A percentile compares a stretch with the other conserved stretches of the same genome.
These are phyloP conservation scores for Alternaria infectoria DNA, from an alignment of 2,329 filamentous ascomycete genomes.

Conservation along the genomic window DNA sequence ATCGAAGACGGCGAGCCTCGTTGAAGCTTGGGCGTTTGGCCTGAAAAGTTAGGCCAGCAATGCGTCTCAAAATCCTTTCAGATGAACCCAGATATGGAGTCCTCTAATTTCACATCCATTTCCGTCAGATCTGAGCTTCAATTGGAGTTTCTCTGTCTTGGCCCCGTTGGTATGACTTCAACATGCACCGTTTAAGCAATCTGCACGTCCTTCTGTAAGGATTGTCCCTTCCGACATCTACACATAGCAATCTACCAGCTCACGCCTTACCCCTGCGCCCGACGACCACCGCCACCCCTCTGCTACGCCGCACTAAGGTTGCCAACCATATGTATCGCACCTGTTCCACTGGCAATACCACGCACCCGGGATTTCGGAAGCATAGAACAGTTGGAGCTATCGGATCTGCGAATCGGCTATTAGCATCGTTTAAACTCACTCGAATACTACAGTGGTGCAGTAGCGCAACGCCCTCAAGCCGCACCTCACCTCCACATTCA, in stretches of 20 bases:
- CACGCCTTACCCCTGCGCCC: slow-evolving; percentile 28
- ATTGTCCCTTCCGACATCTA: slow-evolving; percentile 23
- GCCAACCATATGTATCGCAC: slow-evolving; percentile 31
- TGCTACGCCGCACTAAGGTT: slow-evolving; percentile 28
- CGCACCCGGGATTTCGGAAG: slow-evolving; percentile 24
- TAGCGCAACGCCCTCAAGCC: slow-evolving; percentile 38
- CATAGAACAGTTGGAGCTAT: slow-evolving; percentile 15
- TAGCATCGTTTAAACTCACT: slow-evolving; percentile 32
- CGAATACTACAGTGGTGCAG: slow-evolving; percentile 37
- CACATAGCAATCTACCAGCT: slow-evolving; percentile 26
- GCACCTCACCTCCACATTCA: slow-evolving; percentile 32
- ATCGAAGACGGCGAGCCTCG: slow-evolving; percentile 19
- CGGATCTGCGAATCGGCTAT: slow-evolving; percentile 24
- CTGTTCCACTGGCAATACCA: slow-evolving; percentile 30
- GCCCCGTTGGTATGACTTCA: slow-evolving; percentile 19
- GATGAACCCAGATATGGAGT: slow-evolving; percentile 18
- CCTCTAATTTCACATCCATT: slow-evolving; percentile 24
- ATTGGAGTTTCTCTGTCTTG: slow-evolving; percentile 18
- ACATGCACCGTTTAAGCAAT: slow-evolving; percentile 16
- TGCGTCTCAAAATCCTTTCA: slow-evolving; percentile 27
- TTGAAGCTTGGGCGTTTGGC: slow-evolving; percentile 27
- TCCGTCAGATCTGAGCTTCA: slow-evolving; percentile 27
- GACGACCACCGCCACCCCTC: slow-evolving; percentile 24
- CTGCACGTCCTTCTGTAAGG: slow-evolving; percentile 23
- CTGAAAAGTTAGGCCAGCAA: slow-evolving; percentile 29